Base-by-base conservation (phyloP, 768 basidiomycete species). In the Hericium coralloides region DNA sequence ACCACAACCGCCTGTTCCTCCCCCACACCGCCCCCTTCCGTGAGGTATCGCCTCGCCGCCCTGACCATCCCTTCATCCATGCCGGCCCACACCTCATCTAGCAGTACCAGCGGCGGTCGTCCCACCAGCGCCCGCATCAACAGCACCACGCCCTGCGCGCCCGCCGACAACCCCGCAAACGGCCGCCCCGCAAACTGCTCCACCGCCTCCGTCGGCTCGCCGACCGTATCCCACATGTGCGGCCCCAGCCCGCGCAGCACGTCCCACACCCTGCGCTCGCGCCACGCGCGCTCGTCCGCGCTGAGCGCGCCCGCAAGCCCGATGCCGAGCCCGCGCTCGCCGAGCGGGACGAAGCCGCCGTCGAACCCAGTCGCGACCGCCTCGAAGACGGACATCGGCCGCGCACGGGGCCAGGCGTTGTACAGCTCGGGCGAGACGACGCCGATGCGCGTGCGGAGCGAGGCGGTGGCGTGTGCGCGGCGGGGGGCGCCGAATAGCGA, bases 71-170 rank as follows among this genome's bases (percentile, higher is more conserved):
- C 71, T 47, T 82, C 84, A 60, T 90, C 90, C 91, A 98, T 95
- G 23, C 94, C 95, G 22, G 89, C 85, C 82, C 91, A 94, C 9
- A 86, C 89, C 67, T 99, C 95, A 65, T 99, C 95, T 41, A 98
- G 72, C 10, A 98, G 74, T 7, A 98, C 75, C 37, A 99, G 67
- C 55, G 78, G 79, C 3, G 90, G 88, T 14, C 76, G 72, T 14
- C 80, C 80, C 9, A 95, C 92, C 37, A 97, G 73, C 25, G 94
- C 90, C 17, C 94, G 82, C 79, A 95, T 84, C 45, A 98, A 76
- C 38, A 98, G 72, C 18, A 92, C 82, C 48, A 95, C 69, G 48
- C 84, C 79, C 71, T 95, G 95, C 66, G 89, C 88, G 0, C 84
- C 87, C 0, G 81, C 76, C 0, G 86, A 75, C 6, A 95, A 76